These are phyloP conservation scores for Poa annua DNA, from an alignment of 176 grass and related monocot species.

Conservation along the genomic window DNA sequence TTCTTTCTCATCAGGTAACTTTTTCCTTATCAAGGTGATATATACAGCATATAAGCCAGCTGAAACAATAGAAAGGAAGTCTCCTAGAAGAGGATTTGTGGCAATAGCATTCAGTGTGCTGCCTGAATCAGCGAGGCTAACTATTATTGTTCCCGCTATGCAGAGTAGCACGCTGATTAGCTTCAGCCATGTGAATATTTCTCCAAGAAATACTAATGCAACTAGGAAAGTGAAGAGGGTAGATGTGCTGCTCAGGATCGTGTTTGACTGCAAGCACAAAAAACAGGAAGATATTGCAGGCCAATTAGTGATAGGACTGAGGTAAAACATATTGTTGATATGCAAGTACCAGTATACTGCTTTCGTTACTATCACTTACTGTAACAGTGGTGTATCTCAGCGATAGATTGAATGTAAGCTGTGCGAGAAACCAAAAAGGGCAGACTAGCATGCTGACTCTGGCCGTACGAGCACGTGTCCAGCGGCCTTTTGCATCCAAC, in stretches of 20 bases:
- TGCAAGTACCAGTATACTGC: background rate
- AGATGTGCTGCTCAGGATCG: slow-evolving; percentile 92
- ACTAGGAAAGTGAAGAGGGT: slow-evolving; percentile 99
- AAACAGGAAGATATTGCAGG: slow-evolving; percentile 28
- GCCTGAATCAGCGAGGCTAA: slow-evolving; percentile 85
- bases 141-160: slow-evolving; percentile 95
- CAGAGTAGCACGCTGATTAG: slow-evolving; percentile 91
- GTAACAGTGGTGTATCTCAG: slow-evolving; percentile 97
- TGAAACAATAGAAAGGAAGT: slow-evolving; percentile 83
- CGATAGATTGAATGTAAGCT: slow-evolving; percentile 95
- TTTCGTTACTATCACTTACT: slow-evolving; percentile 54
- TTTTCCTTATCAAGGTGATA: slow-evolving; percentile 93
- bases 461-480: slow-evolving; percentile 81
- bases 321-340: slow-evolving; percentile 3
- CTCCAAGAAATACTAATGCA: slow-evolving; percentile 82
- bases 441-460: slow-evolving; percentile 86
- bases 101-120: slow-evolving; percentile 60
- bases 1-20: slow-evolving; percentile 89
- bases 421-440: slow-evolving; percentile 96
- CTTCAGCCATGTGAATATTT: slow-evolving; percentile 94
- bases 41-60: slow-evolving; percentile 88
- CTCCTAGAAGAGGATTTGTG: slow-evolving; percentile 84
- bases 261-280: slow-evolving; percentile 82
- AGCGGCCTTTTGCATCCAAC: slow-evolving; percentile 87
- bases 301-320: slow-evolving; percentile 11